phyloP scores from a whole-genome alignment of 2,329 filamentous ascomycete species.

The Ceratocystiopsis minuta region DNA sequence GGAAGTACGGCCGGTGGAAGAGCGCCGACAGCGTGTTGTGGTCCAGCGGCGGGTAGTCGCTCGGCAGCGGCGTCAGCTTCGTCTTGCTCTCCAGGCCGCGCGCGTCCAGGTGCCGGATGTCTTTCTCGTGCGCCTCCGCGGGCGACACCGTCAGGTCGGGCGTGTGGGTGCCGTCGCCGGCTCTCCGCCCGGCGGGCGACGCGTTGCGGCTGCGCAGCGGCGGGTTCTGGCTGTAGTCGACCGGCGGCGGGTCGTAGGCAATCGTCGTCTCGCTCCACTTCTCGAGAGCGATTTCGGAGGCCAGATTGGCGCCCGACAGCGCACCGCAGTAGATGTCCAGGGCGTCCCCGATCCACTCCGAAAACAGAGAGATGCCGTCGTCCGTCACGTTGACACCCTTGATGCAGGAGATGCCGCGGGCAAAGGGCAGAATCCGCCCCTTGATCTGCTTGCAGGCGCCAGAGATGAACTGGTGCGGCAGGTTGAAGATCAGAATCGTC shows the following conservation, averaged over 20 bases:
- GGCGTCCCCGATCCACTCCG: slow-evolving; percentile 79
- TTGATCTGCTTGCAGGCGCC: slow-evolving; percentile 69
- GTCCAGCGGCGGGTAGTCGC: slow-evolving; percentile 71
- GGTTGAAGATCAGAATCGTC: slow-evolving; percentile 86
- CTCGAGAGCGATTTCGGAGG: slow-evolving; percentile 75
- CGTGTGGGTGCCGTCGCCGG: slow-evolving; percentile 16
- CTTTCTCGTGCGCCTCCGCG: slow-evolving; percentile 7
- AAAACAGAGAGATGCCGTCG: slow-evolving; percentile 74
- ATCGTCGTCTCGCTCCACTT: slow-evolving; percentile 97
- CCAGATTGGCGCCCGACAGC: slow-evolving; percentile 89
- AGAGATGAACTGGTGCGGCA: slow-evolving; percentile 89
- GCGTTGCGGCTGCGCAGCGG: slow-evolving; percentile 28
- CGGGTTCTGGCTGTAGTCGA: slow-evolving; percentile 61
- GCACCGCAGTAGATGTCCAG: slow-evolving; percentile 94
- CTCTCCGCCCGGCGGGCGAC: slow-evolving; percentile 27
- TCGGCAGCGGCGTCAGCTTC: slow-evolving; percentile 56
- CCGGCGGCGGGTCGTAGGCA: slow-evolving; percentile 78
- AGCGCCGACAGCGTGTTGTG: slow-evolving; percentile 68
- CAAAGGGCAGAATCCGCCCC: slow-evolving; percentile 80
- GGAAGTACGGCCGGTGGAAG: slow-evolving; percentile 95
- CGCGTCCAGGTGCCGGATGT: slow-evolving; percentile 34
- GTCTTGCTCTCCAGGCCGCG: slow-evolving; percentile 49
- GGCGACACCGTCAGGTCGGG: slow-evolving; percentile 13
- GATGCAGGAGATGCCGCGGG: slow-evolving; percentile 89
- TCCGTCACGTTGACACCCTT: slow-evolving; percentile 92